A percentile compares a stretch with the other conserved stretches of the same genome.
Evolutionary conservation across 257 asterid species (phyloP).

Genomic region (Thymus quinquecostatus): DNA sequence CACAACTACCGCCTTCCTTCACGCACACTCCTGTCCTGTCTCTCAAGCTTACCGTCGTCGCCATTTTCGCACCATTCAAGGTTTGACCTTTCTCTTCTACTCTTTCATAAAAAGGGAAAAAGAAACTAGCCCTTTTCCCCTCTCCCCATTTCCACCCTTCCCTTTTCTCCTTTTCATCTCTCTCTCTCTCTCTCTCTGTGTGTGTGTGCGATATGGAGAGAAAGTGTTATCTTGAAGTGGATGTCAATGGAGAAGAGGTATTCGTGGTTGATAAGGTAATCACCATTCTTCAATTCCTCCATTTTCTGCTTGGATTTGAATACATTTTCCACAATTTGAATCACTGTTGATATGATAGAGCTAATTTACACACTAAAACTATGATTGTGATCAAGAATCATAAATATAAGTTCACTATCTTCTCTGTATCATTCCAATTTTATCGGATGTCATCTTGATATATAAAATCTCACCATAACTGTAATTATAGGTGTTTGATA

Average conservation of each 20-base stretch:
- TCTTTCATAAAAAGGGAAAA: conserved; percentile 19
- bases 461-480: too few relatives aligned
- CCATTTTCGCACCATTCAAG: conserved; percentile 50
- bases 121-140: conserved; percentile 30
- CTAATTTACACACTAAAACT: too few relatives aligned
- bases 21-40: conserved; percentile 56
- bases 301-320: neutral
- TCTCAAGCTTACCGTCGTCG: conserved; percentile 33
- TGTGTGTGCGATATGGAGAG: conserved; percentile 53
- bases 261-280: conserved; percentile 75
- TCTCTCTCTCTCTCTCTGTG: conserved; percentile 22
- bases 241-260: conserved; percentile 87
- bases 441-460: too few relatives aligned
- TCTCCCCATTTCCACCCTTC: neutral
- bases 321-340: neutral
- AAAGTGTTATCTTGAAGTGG: conserved; percentile 65
- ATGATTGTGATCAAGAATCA: conserved; percentile 2
- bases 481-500: neutral
- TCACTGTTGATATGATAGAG: neutral
- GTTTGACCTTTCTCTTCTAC: conserved; percentile 48
- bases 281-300: neutral
- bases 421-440: too few relatives aligned
- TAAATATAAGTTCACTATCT: neutral
- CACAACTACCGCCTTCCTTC: conserved; percentile 49
- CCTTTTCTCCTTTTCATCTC: neutral